These are phyloP conservation scores for Primulina tabacum DNA, from an alignment of 257 asterid species.

Conservation along the genomic window DNA sequence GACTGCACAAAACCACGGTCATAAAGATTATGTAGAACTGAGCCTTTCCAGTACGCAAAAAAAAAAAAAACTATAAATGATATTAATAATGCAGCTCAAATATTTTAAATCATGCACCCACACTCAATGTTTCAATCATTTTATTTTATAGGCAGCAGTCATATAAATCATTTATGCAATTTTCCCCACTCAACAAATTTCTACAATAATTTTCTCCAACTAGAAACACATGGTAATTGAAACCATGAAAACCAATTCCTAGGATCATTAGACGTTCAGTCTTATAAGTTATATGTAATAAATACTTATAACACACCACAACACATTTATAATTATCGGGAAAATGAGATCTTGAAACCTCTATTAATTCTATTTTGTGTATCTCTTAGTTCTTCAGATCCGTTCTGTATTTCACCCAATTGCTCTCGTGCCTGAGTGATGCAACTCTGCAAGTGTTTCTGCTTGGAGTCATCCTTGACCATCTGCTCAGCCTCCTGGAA, in stretches of 20 bases:
- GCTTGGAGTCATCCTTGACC: conserved; percentile 47
- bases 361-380: conserved; percentile 41
- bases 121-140: background rate
- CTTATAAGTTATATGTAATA: too few relatives aligned
- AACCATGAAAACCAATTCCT: background rate
- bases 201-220: background rate
- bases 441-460: conserved; percentile 64
- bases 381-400: conserved; percentile 39
- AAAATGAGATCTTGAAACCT: conserved; percentile 38
- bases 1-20: background rate
- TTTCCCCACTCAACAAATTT: background rate
- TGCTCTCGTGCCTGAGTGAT: conserved; percentile 66
- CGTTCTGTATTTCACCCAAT: conserved; percentile 49
- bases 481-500: conserved; percentile 68
- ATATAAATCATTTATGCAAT: background rate
- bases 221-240: background rate
- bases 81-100: background rate
- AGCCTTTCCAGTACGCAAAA: background rate
- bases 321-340: background rate
- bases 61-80: too few relatives aligned
- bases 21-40: background rate
- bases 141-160: background rate
- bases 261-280: too few relatives aligned
- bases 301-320: background rate
- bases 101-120: background rate